Base-by-base conservation (phyloP, 495 filamentous ascomycete genomes). In the Trichoderma virens region DNA sequence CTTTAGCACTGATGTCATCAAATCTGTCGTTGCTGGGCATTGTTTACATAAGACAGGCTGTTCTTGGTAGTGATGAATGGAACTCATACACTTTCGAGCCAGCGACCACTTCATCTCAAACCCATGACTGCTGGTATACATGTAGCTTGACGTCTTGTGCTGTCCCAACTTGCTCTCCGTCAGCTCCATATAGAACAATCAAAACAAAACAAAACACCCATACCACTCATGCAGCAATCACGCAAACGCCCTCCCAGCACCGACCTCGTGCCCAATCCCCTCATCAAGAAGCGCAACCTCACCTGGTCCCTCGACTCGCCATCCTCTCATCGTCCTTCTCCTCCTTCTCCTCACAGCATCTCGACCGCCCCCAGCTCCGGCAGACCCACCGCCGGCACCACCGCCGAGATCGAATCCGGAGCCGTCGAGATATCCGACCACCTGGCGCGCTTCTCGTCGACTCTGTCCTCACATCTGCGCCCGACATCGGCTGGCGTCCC, bases 381-480 rank as follows among this genome's bases (percentile, higher is more conserved):
- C 59, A 41, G 27, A 43, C 11, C 64, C 59, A n/a, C 41, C 47
- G 14, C 51, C 27, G 32, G 16, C 47, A 59, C 39, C 4, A 66
- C 72, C 18, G 78, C 84, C 5, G 79, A 82, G 20, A 78, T 89
- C 18, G 86, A 88, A 76, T 79, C 84, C 31, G 86, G 86, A 3
- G 63, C 80, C 67, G 75, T 74, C 25, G 65, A 77, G 65, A 76
- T 86, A 25, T 70, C 73, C 0, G 77, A 88, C 62, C 83, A 87
- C 66, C 74, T 87, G 1, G 66, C 68, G 27, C 79, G 81, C 66
- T 83, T 87, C 69, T 76, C 76, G 41, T 66, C 67, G 6, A 77
- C 76, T 35, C 69, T 88, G 4, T 47, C 66, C 25, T 70, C 73
- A 5, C 65, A 67, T 27, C 68, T 69, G 45, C 67, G 66, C 32